phyloP scores from a whole-genome alignment of 2,329 filamentous ascomycete species.

The Westerdykella sp. region DNA sequence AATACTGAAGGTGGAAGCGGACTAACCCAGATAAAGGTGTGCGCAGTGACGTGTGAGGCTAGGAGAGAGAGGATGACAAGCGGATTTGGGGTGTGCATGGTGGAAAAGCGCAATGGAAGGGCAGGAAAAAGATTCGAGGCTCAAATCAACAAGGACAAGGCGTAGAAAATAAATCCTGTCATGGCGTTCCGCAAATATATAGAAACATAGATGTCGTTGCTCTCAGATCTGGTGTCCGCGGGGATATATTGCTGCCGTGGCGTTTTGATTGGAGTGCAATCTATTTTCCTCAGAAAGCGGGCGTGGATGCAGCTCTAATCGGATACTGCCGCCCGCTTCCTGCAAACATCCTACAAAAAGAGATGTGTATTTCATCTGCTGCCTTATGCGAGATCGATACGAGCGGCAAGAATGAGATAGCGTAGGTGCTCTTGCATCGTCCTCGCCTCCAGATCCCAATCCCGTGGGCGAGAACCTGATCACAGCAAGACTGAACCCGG shows the following conservation, averaged over 20 bases:
- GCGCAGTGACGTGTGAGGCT: conserved; percentile 14
- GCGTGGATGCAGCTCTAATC: background rate
- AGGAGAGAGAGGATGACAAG: conserved; percentile 11
- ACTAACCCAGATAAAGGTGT: conserved; percentile 26
- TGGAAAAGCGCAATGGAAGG: background rate
- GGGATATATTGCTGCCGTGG: background rate
- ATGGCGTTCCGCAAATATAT: background rate
- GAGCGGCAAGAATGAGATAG: no score
- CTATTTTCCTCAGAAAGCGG: conserved; percentile 1
- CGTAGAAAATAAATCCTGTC: background rate
- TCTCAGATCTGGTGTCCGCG: no score
- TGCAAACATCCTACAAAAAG: no score
- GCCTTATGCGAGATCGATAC: no score
- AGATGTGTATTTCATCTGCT: no score
- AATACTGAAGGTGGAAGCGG: background rate
- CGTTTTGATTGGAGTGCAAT: conserved; percentile 4
- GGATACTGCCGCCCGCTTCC: no score
- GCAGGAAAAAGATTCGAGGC: no score
- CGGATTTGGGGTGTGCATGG: background rate
- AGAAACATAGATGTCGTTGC: background rate
- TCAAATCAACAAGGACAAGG: conserved; percentile 12
- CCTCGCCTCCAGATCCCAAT: no score
- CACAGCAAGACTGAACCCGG: no score
- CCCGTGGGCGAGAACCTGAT: no score
- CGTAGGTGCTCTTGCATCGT: no score